Conservation (phyloP, 2,329 filamentous ascomycete genomes). For the Alternaria incomplexa region DNA sequence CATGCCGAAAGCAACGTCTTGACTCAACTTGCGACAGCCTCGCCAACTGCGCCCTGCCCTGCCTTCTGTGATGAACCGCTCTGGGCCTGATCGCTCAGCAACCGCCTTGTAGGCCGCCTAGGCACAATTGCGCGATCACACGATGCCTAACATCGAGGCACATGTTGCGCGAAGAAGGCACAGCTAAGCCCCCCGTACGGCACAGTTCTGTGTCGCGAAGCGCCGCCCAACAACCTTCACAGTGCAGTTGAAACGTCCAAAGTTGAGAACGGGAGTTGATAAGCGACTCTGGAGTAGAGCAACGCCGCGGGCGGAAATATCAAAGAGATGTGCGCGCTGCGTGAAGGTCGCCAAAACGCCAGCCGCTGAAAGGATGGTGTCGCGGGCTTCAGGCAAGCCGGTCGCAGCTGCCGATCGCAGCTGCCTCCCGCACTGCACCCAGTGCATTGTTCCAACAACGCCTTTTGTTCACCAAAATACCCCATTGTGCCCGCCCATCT, state of each 20-base stretch:
- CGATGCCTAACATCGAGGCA: not conserved
- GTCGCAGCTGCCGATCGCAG: not conserved
- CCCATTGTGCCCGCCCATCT: not conserved
- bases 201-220: constrained; percentile 8
- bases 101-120: not conserved
- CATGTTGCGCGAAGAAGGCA: not conserved
- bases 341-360: not conserved
- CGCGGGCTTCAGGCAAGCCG: not conserved
- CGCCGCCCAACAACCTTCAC: constrained; percentile 1
- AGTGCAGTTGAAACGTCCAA: not conserved
- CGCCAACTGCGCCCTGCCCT: constrained; percentile 1
- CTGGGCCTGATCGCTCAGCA: not conserved
- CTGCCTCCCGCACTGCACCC: not conserved
- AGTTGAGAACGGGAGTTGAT: too few relatives aligned
- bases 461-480: not conserved
- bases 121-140: not conserved
- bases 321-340: not conserved
- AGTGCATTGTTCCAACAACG: not conserved
- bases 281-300: not conserved
- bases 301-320: not conserved
- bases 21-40: not conserved
- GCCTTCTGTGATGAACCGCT: not conserved
- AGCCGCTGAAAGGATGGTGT: not conserved
- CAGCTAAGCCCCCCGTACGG: constrained; percentile 2
- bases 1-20: not conserved